Evolutionary conservation across 2,329 filamentous ascomycete species (phyloP).

Genomic region (Cladosporium sp.): DNA sequence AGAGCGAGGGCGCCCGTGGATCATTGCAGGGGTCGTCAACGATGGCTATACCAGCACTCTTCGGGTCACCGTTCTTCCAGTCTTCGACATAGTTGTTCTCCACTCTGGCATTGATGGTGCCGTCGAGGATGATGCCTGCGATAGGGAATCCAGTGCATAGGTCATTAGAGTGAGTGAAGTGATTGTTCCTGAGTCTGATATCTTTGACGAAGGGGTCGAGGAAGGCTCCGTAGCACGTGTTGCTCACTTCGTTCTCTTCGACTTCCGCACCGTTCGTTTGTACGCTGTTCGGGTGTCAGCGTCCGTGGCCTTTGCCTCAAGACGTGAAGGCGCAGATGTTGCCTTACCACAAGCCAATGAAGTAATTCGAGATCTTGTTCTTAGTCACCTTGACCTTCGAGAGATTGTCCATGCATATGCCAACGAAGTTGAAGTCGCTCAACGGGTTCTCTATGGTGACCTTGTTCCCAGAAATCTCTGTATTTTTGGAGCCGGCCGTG

Average conservation of each 20-base stretch:
- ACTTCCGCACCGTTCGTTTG: constrained; percentile 33
- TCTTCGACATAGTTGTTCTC: constrained; percentile 28
- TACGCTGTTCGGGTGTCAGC: constrained; percentile 15
- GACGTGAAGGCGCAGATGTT: too few species aligned
- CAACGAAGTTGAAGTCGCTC: constrained; percentile 24
- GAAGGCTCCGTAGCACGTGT: constrained; percentile 31
- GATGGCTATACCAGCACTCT: constrained; percentile 22
- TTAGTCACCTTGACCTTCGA: constrained; percentile 25
- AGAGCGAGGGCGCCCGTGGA: not conserved
- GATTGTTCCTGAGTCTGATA: constrained; percentile 31
- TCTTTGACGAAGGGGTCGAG: constrained; percentile 32
- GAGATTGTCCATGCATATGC: constrained; percentile 36
- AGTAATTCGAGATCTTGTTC: constrained; percentile 32
- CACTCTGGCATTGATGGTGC: constrained; percentile 27
- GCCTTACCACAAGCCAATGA: constrained; percentile 29
- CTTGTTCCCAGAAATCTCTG: constrained; percentile 27
- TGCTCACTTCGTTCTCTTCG: constrained; percentile 31
- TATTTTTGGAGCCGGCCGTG: constrained; percentile 34
- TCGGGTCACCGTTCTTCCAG: constrained; percentile 18
- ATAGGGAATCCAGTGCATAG: constrained; percentile 3
- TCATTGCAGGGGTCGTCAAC: constrained; percentile 22
- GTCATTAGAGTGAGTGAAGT: constrained; percentile 22
- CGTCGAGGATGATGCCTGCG: constrained; percentile 28
- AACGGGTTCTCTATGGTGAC: constrained; percentile 19
- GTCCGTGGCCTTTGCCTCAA: too few species aligned